Percentiles rank a stretch among this genome's conserved stretches.
Conservation (phyloP, 345 rosid species). For the Citrus reticulata region DNA sequence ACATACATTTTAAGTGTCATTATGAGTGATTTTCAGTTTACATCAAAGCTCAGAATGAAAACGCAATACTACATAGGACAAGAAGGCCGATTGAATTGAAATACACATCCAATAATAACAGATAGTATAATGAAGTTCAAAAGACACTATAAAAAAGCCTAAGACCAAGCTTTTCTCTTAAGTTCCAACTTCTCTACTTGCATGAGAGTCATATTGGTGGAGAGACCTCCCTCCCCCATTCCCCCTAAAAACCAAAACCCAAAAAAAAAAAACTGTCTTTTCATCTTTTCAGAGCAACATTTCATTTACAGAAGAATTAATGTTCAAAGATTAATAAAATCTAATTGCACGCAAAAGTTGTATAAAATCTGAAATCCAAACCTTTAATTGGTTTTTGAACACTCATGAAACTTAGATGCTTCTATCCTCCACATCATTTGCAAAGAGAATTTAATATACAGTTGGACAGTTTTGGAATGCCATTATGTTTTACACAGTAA, state of each 20-base stretch:
- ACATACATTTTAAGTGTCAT: background rate
- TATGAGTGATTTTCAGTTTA: background rate
- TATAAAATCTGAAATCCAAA: background rate
- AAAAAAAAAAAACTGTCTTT: no score
- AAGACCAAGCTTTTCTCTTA: background rate
- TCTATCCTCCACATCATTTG: background rate
- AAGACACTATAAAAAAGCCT: background rate
- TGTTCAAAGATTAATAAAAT: background rate
- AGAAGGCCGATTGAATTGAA: background rate
- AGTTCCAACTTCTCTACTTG: background rate
- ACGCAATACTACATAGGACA: background rate
- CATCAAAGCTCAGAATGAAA: background rate
- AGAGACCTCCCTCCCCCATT: no score
- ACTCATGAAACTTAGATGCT: background rate
- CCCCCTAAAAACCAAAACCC: no score
- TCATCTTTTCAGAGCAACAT: background rate
- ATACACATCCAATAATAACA: background rate
- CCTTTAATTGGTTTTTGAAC: constrained; percentile 1
- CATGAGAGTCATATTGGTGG: background rate
- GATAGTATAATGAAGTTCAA: background rate
- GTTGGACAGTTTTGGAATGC: background rate
- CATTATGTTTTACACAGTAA: background rate
- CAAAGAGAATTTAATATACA: background rate
- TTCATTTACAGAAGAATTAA: background rate
- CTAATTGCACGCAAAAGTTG: background rate